phyloP scores from a whole-genome alignment of 2,329 filamentous ascomycete genomes.

The Phyllosticta capitalensis region DNA sequence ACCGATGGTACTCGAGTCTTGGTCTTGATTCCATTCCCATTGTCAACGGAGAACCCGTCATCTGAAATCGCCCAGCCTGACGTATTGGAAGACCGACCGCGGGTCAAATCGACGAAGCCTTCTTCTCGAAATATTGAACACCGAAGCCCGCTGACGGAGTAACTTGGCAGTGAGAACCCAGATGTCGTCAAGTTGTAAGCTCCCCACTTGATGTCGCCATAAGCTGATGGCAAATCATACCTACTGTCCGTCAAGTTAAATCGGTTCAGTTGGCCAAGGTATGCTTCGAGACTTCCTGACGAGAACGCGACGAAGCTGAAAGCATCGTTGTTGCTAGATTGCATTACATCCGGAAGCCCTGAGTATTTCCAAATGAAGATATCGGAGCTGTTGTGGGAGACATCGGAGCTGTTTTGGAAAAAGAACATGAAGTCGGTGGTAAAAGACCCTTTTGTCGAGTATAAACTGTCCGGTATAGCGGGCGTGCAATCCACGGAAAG shows the following conservation, averaged over 20 bases:
- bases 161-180: not conserved
- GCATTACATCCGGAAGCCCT: not conserved
- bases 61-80: not conserved
- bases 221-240: not conserved
- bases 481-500: slow-evolving; percentile 2
- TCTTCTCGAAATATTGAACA: not conserved
- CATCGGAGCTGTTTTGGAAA: not conserved
- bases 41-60: not conserved
- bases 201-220: not conserved
- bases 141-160: not conserved
- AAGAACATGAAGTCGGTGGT: too few relatives aligned
- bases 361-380: not conserved
- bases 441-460: not conserved
- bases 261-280: not conserved
- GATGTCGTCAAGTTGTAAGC: not conserved
- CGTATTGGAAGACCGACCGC: not conserved
- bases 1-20: not conserved
- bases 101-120: not conserved
- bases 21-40: not conserved
- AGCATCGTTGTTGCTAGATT: not conserved
- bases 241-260: not conserved
- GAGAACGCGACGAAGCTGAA: not conserved
- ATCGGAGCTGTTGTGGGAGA: not conserved
- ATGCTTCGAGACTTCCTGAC: not conserved
- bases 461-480: not conserved